Percentiles rank a stretch among this genome's conserved stretches.
Conservation (phyloP, 768 basidiomycete genomes). For the Psilocybe subaeruginosa region DNA sequence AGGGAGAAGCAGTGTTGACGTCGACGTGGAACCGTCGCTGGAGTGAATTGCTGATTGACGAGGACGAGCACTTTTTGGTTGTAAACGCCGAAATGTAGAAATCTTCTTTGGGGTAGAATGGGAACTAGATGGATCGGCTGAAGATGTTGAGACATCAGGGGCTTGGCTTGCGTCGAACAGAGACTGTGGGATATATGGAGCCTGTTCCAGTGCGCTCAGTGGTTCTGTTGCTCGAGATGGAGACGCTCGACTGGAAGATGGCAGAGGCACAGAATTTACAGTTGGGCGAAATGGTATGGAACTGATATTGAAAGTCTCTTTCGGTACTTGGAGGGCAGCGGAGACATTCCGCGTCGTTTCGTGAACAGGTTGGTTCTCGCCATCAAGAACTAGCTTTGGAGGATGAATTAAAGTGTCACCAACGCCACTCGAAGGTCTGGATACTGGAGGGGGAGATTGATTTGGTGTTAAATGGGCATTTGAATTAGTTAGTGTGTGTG, state of each 20-base stretch:
- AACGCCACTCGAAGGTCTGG: constrained; percentile 29
- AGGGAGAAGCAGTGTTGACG: constrained; percentile 21
- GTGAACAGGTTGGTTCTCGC: constrained; percentile 10
- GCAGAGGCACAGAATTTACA: not conserved
- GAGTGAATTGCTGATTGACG: constrained; percentile 23
- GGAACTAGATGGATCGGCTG: constrained; percentile 11
- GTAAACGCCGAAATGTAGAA: constrained; percentile 59
- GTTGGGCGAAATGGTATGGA: not conserved
- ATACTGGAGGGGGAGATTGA: constrained; percentile 29
- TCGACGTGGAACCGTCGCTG: constrained; percentile 28
- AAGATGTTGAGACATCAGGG: not conserved
- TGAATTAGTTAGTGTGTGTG: constrained; percentile 36
- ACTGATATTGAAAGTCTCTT: not conserved
- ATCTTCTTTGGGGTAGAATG: constrained; percentile 30
- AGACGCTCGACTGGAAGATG: not conserved
- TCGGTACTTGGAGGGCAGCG: not conserved
- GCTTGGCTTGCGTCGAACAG: not conserved
- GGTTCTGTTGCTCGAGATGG: not conserved
- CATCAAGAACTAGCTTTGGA: constrained; percentile 19
- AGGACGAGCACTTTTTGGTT: constrained; percentile 20
- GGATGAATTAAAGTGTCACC: constrained; percentile 25
- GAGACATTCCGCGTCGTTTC: not conserved
- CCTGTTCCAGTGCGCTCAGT: not conserved
- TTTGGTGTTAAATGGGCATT: constrained; percentile 28
- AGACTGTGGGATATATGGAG: not conserved